These are phyloP conservation scores for Ascochyta fabae DNA, from an alignment of 2,329 filamentous ascomycete genomes.

Conservation along the genomic window DNA sequence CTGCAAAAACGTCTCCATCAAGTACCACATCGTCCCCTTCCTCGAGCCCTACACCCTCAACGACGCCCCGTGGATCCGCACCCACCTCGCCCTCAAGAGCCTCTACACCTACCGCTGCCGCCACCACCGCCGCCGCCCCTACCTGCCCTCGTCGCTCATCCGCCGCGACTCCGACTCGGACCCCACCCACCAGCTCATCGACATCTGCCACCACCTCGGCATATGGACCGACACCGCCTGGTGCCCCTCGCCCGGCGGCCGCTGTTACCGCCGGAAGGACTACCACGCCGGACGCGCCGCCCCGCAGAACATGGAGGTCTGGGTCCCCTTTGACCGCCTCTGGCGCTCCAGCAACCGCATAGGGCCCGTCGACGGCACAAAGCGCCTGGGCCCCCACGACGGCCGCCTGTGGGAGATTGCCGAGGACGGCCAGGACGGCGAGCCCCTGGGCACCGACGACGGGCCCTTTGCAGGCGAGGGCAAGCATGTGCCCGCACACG, in stretches of 20 bases:
- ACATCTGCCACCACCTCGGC: slow-evolving; percentile 63
- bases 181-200: slow-evolving; percentile 66
- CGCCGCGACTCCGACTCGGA: slow-evolving; percentile 66
- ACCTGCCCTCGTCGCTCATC: slow-evolving; percentile 61
- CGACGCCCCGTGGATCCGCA: slow-evolving; percentile 51
- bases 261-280: slow-evolving; percentile 63
- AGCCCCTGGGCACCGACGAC: slow-evolving; percentile 60
- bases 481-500: slow-evolving; percentile 61
- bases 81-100: slow-evolving; percentile 62
- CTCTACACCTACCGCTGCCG: slow-evolving; percentile 68
- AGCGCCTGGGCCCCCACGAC: slow-evolving; percentile 50
- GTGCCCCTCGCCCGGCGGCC: slow-evolving; percentile 64
- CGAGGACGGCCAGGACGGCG: slow-evolving; percentile 62
- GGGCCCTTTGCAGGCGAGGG: slow-evolving; percentile 56
- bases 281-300: slow-evolving; percentile 63
- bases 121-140: slow-evolving; percentile 66
- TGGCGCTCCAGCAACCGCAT: slow-evolving; percentile 67
- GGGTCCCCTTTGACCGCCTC: slow-evolving; percentile 67
- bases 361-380: slow-evolving; percentile 50
- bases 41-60: slow-evolving; percentile 53
- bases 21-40: slow-evolving; percentile 69
- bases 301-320: slow-evolving; percentile 63
- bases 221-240: slow-evolving; percentile 69
- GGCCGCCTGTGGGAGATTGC: slow-evolving; percentile 63
- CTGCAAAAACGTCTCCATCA: slow-evolving; percentile 69